Evolutionary conservation across 768 basidiomycete species (phyloP), one percentile per base, ranked within the genome.

Genomic region (Tulasnella sp.): DNA sequence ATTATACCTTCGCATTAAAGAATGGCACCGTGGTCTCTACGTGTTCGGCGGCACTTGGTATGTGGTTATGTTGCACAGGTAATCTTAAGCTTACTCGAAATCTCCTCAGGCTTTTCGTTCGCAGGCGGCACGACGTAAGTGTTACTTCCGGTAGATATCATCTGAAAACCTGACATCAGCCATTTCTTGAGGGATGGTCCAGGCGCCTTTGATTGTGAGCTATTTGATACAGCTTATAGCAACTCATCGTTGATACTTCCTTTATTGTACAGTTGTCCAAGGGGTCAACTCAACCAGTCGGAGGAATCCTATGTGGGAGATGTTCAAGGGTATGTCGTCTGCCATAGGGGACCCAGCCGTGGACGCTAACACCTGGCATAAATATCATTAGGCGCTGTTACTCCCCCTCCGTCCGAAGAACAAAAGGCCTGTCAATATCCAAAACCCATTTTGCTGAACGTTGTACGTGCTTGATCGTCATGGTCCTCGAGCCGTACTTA

Each of bases 51-150:
- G 86, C 84, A 45, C 71, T 86, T 68, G 86, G 84, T 84, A 59
- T 58, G 76, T 42, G 5, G 25, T 53, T 57, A 21, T 61, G 37
- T 29, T 6, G 2, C 4, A 2, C 41, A 23, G 6, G 19, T 9
- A n/a, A 29, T 12, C 8, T 19, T 41, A 9, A 23, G 37, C 12
- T 49, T 36, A 48, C 39, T 41, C 43, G 59, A 56, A 50, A 54
- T 7, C 62, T 12, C n/a, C 0, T 2, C 48, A 86, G 84, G 86
- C 9, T 86, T 73, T 66, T 74, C 78, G 0, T 88, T 88, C 62
- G 86, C 84, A 14, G 85, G 83, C 45, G 86, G 86, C 66, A 87
- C 84, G 27, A 86, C 84, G 83, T 84, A 58, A 68, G 77, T 68
- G 32, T 43, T 43, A n/a, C 41, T 19, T 43, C 27, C n/a, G 6